Conservation (phyloP, 169 alveolate genomes). For the Plasmodium ovale region DNA sequence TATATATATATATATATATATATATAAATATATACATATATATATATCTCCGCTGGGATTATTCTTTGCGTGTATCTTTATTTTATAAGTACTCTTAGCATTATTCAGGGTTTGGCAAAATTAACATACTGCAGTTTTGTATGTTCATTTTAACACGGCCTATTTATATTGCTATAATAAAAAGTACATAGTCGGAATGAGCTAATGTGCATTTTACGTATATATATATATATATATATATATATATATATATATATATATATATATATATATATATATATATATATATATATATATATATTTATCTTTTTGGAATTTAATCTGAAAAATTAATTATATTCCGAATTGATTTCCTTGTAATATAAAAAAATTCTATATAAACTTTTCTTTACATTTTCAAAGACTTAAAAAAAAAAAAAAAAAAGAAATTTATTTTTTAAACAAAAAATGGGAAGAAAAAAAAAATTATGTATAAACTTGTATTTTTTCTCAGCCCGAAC, state of each 20-base stretch:
- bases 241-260: conserved; percentile 8
- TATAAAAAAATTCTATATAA: not conserved
- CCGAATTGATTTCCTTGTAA: no score
- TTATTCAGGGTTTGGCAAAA: not conserved
- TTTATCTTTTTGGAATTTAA: not conserved
- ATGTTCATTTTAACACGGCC: not conserved
- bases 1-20: not conserved
- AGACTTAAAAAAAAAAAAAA: not conserved
- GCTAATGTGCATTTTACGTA: no score
- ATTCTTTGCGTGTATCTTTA: conserved; percentile 1
- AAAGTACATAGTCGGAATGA: no score
- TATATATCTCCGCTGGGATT: not conserved
- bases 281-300: not conserved
- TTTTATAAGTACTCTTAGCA: not conserved
- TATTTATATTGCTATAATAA: not conserved
- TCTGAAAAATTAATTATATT: no score
- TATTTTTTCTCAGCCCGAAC: not conserved
- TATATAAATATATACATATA: not conserved
- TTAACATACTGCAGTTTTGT: not conserved
- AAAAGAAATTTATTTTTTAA: not conserved
- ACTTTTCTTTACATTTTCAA: not conserved
- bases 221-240: not conserved
- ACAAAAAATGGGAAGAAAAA: not conserved
- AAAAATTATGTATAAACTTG: not conserved
- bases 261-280: not conserved